A percentile compares a stretch with the other conserved stretches of the same genome.
Conservation (phyloP, 257 asterid genomes). For the Catharanthus roseus region DNA sequence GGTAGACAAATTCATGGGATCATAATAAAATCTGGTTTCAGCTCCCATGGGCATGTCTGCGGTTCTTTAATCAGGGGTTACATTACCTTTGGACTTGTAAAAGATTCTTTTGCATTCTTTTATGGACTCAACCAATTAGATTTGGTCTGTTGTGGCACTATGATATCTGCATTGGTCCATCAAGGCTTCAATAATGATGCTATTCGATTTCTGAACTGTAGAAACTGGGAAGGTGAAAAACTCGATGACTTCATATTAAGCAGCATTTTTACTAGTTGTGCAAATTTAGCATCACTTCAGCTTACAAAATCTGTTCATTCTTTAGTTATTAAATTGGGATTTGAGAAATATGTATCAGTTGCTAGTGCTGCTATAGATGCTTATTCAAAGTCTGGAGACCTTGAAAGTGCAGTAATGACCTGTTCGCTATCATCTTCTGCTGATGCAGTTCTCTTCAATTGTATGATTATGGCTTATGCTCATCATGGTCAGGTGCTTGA, state of each 20-base stretch:
- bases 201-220: constrained; percentile 6
- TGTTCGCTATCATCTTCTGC: constrained; percentile 11
- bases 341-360: constrained; percentile 6
- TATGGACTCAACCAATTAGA: background rate
- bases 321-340: constrained; percentile 13
- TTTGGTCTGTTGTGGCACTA: background rate
- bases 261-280: constrained; percentile 12
- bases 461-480: constrained; percentile 22
- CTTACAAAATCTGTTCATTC: constrained; percentile 16
- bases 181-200: constrained; percentile 10
- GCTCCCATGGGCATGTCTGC: constrained; percentile 1
- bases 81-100: background rate
- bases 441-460: constrained; percentile 17
- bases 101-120: constrained; percentile 9
- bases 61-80: constrained; percentile 10
- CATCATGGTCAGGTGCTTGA: constrained; percentile 17
- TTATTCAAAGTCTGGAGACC: constrained; percentile 20
- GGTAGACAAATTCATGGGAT: constrained; percentile 16
- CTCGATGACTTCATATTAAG: constrained; percentile 19
- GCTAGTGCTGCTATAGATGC: constrained; percentile 19
- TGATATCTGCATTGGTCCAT: constrained; percentile 11
- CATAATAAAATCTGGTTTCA: constrained; percentile 10
- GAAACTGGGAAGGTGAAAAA: background rate
- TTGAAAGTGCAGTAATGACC: constrained; percentile 8
- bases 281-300: constrained; percentile 9